phyloP scores from a whole-genome alignment of 2,329 filamentous ascomycete genomes.

The Colletotrichum lindemuthianum region DNA sequence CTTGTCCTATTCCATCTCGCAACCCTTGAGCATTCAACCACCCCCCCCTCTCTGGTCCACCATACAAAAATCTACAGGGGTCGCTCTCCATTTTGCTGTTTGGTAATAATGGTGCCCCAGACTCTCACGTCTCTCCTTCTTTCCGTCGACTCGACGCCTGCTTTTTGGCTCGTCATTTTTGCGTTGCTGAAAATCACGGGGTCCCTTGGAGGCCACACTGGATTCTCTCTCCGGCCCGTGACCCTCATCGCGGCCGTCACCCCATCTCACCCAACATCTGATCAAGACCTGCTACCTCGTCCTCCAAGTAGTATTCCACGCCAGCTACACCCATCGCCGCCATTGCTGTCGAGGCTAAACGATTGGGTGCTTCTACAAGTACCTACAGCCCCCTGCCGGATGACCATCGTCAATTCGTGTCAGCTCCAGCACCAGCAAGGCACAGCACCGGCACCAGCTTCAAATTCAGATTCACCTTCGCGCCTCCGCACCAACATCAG shows the following conservation, averaged over 20 bases:
- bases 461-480: background rate
- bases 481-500: slow-evolving; percentile 20
- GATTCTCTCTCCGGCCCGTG: background rate
- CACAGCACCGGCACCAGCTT: background rate
- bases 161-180: slow-evolving; percentile 31
- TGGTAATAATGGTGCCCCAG: slow-evolving; percentile 21
- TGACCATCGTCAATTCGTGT: background rate
- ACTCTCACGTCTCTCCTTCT: slow-evolving; percentile 10
- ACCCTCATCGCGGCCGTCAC: background rate
- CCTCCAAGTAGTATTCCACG: background rate
- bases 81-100: slow-evolving; percentile 16
- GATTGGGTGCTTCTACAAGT: background rate
- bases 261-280: slow-evolving; percentile 6
- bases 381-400: background rate
- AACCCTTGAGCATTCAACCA: slow-evolving; percentile 22
- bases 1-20: slow-evolving; percentile 1
- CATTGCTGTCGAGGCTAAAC: background rate
- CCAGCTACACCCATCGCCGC: slow-evolving; percentile 8
- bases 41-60: slow-evolving; percentile 9
- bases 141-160: slow-evolving; percentile 19
- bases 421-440: slow-evolving; percentile 4
- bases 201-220: slow-evolving; percentile 17
- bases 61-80: slow-evolving; percentile 19
- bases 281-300: background rate
- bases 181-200: slow-evolving; percentile 21